A percentile compares a stretch with the other conserved stretches of the same genome.
These are phyloP conservation scores for Biancaea sappan DNA, from an alignment of 306 rosid species.

Conservation along the genomic window DNA sequence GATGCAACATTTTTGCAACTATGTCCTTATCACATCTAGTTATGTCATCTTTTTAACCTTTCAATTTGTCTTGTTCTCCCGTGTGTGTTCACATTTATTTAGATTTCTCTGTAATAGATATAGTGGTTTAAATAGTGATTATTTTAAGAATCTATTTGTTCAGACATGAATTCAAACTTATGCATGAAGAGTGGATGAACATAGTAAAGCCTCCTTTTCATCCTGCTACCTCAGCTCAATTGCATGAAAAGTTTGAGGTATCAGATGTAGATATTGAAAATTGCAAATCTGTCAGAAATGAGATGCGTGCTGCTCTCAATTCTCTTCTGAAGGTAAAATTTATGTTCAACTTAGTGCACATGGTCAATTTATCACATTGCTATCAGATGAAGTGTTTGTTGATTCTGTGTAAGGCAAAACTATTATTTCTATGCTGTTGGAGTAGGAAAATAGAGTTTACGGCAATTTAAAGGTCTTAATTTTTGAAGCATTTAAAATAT, in stretches of 20 bases:
- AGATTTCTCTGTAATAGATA: constrained; percentile 19
- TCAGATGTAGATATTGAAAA: constrained; percentile 60
- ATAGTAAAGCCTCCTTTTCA: constrained; percentile 71
- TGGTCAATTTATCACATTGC: neutral
- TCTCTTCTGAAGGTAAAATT: constrained; percentile 77
- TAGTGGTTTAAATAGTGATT: constrained; percentile 11
- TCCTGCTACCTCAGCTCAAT: constrained; percentile 54
- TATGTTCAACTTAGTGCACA: neutral
- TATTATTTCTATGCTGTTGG: neutral
- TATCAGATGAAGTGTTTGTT: constrained; percentile 9
- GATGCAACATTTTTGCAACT: constrained; percentile 3
- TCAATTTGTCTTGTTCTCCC: constrained; percentile 18
- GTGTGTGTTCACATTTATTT: constrained; percentile 17
- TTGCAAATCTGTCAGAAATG: constrained; percentile 67
- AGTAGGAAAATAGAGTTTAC: neutral
- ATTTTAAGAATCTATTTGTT: constrained; percentile 30
- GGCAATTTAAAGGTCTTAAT: too few relatives aligned
- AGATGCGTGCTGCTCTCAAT: constrained; percentile 68
- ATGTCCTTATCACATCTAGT: neutral
- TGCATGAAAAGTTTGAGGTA: constrained; percentile 54
- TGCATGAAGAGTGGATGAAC: constrained; percentile 74
- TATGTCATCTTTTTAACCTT: constrained; percentile 7
- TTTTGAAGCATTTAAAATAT: neutral
- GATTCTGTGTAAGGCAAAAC: neutral
- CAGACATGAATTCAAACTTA: constrained; percentile 77